Conservation (phyloP, 352 stramenopile genomes). For the Saprolegnia diclina region DNA sequence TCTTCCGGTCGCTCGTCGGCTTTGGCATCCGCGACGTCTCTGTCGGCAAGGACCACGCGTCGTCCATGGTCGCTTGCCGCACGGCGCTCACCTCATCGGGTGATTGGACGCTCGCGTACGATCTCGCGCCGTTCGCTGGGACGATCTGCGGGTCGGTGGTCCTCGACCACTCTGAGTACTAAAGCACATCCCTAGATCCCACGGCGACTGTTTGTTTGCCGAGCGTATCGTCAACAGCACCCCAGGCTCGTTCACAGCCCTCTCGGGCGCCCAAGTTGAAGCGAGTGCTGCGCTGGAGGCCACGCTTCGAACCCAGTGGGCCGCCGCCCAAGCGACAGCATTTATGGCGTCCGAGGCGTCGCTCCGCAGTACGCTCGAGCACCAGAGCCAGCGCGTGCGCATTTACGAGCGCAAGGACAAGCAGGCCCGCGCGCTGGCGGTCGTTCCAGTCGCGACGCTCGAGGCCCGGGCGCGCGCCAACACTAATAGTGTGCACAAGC, state of each 20-base stretch:
- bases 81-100: neutral
- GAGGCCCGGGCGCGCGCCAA: conserved; percentile 60
- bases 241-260: conserved; percentile 1
- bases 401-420: conserved; percentile 61
- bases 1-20: neutral
- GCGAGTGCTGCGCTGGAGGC: conserved; percentile 31
- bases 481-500: conserved; percentile 36
- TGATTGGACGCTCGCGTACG: conserved; percentile 42
- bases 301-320: conserved; percentile 23
- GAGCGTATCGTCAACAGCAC: conserved; percentile 29
- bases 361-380: conserved; percentile 45
- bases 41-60: neutral
- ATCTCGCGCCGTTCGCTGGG: conserved; percentile 41
- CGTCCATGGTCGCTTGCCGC: neutral
- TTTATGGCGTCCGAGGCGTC: conserved; percentile 45
- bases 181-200: conserved; percentile 32
- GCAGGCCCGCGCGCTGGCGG: conserved; percentile 57
- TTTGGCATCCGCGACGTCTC: neutral
- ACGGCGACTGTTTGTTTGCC: conserved; percentile 69
- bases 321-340: conserved; percentile 27
- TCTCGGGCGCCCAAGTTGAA: conserved; percentile 5
- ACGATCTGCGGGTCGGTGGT: conserved; percentile 52
- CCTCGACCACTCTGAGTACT: neutral
- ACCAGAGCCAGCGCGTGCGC: conserved; percentile 45
- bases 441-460: conserved; percentile 59